These are phyloP conservation scores for Penicillium canescens DNA, from an alignment of 495 filamentous ascomycete species.

Conservation along the genomic window DNA sequence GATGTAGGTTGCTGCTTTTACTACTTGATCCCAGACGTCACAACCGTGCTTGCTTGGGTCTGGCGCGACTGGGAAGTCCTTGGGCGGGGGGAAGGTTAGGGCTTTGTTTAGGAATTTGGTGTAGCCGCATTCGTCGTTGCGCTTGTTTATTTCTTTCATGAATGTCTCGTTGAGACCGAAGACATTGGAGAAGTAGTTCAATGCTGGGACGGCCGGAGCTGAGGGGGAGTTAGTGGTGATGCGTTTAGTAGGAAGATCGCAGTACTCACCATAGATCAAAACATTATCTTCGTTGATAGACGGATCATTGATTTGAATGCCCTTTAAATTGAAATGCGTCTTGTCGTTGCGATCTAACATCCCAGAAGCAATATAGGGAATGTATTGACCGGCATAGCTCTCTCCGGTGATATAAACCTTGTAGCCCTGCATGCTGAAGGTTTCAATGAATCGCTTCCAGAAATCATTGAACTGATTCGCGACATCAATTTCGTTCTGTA, in stretches of 20 bases:
- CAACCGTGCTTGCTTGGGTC: constrained; percentile 44
- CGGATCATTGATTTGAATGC: constrained; percentile 71
- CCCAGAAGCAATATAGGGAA: constrained; percentile 75
- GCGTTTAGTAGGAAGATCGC: neutral
- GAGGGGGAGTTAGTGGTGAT: neutral
- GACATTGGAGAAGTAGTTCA: constrained; percentile 60
- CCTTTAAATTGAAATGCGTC: constrained; percentile 65
- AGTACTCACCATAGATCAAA: constrained; percentile 31
- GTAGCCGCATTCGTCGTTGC: constrained; percentile 64
- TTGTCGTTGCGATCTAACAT: constrained; percentile 71
- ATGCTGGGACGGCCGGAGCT: constrained; percentile 62
- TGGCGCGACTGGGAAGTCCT: constrained; percentile 48
- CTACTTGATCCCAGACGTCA: constrained; percentile 57
- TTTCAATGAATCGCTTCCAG: constrained; percentile 68
- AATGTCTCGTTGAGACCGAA: constrained; percentile 70
- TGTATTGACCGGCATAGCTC: constrained; percentile 73
- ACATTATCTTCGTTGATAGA: constrained; percentile 52
- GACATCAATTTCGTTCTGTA: constrained; percentile 63
- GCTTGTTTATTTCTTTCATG: constrained; percentile 54
- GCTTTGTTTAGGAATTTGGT: constrained; percentile 59
- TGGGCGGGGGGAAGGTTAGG: constrained; percentile 67
- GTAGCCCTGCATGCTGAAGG: constrained; percentile 60
- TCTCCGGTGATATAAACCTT: constrained; percentile 72
- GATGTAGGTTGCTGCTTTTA: constrained; percentile 52
- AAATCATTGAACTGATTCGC: constrained; percentile 69